Evolutionary conservation across 2,329 filamentous ascomycete species (phyloP).

Genomic region (Verticillium nonalfalfae): DNA sequence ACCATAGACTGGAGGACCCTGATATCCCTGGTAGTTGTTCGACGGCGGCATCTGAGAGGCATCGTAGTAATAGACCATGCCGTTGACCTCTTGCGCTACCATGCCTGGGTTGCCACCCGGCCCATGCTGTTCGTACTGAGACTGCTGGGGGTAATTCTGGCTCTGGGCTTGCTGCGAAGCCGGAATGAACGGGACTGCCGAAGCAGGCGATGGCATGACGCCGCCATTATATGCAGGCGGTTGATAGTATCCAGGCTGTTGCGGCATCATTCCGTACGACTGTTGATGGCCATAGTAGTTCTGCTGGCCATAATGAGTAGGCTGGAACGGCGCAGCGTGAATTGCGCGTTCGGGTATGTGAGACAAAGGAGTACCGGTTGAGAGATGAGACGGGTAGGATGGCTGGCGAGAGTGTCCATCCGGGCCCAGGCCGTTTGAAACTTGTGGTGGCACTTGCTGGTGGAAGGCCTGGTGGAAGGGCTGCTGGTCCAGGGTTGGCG

Average conservation of each 20-base stretch:
- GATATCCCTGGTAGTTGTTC: constrained; percentile 46
- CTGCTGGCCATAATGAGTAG: constrained; percentile 56
- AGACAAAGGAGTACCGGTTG: constrained; percentile 74
- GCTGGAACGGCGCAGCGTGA: constrained; percentile 85
- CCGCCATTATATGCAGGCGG: constrained; percentile 18
- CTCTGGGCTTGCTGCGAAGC: constrained; percentile 40
- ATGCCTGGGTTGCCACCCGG: constrained; percentile 49
- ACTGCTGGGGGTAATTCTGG: constrained; percentile 33
- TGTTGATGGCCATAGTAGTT: constrained; percentile 49
- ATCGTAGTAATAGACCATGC: constrained; percentile 94
- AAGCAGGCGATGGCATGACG: constrained; percentile 22
- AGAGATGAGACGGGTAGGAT: constrained; percentile 64
- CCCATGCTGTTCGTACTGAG: constrained; percentile 27
- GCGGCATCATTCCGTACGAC: constrained; percentile 50
- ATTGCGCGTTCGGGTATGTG: constrained; percentile 91
- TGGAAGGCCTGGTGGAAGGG: constrained; percentile 90
- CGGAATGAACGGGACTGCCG: constrained; percentile 51
- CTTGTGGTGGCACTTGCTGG: constrained; percentile 80
- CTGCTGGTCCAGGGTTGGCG: constrained; percentile 55
- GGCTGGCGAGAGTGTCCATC: constrained; percentile 60
- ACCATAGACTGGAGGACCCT: constrained; percentile 14
- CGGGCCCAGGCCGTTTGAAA: constrained; percentile 49
- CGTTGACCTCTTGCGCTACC: constrained; percentile 83
- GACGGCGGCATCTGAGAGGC: constrained; percentile 61
- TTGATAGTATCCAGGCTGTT: constrained; percentile 56